phyloP scores from a whole-genome alignment of 2,329 filamentous ascomycete genomes.

The Leptographium radiaticola region DNA sequence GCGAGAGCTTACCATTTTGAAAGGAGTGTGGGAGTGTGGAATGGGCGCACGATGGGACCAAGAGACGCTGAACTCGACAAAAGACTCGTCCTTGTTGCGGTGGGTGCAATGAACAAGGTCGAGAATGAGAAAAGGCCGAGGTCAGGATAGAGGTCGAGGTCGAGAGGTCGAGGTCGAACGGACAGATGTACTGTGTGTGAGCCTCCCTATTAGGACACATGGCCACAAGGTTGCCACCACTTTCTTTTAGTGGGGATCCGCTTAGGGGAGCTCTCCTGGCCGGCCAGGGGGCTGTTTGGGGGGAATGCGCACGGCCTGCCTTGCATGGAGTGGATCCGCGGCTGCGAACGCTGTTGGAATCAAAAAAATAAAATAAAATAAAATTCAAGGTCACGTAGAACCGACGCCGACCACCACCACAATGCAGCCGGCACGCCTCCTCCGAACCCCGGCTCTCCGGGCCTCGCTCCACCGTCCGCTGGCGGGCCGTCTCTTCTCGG shows the following conservation, averaged over 20 bases:
- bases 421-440: background rate
- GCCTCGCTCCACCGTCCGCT: background rate
- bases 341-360: background rate
- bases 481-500: background rate
- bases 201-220: background rate
- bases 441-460: background rate
- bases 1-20: conserved; percentile 12
- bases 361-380: no score
- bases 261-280: background rate
- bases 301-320: conserved; percentile 4
- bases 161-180: no score
- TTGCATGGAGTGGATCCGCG: background rate
- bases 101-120: no score
- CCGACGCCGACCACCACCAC: background rate
- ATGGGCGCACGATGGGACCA: background rate
- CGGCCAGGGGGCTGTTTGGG: background rate
- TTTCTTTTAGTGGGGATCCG: background rate
- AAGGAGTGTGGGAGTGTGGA: background rate
- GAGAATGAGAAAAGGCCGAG: background rate
- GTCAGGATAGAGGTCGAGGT: background rate
- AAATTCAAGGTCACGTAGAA: background rate
- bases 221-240: background rate
- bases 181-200: no score
- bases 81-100: no score
- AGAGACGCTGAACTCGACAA: no score